Conservation (phyloP, 1,284 basidiomycete genomes). For the Wallemia hederae region DNA sequence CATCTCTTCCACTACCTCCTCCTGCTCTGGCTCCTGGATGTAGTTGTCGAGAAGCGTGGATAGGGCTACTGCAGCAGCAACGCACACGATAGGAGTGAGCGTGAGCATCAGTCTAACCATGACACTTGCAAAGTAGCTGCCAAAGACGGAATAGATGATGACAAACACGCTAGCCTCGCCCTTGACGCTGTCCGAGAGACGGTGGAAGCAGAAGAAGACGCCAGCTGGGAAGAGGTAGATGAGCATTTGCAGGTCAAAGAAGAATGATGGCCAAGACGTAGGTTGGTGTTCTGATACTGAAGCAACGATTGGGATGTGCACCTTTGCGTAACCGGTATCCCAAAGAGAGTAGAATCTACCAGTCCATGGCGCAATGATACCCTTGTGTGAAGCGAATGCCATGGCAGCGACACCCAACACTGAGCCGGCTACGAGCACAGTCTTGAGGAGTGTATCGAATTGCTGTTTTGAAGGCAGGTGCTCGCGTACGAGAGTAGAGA, state of each 20-base stretch:
- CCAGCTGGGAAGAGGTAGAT: slow-evolving; percentile 96
- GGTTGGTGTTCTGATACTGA: slow-evolving; percentile 99
- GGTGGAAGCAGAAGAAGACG: slow-evolving; percentile 70
- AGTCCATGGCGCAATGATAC: slow-evolving; percentile 95
- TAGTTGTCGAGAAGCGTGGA: slow-evolving; percentile 71
- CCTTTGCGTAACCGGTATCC: slow-evolving; percentile 97
- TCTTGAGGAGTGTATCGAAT: slow-evolving; percentile 52
- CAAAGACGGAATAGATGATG: slow-evolving; percentile 88
- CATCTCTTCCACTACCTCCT: neutral
- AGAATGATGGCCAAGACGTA: slow-evolving; percentile 97
- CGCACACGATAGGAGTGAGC: slow-evolving; percentile 70
- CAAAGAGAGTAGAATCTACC: slow-evolving; percentile 97
- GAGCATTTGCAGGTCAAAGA: slow-evolving; percentile 94
- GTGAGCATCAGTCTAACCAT: slow-evolving; percentile 88
- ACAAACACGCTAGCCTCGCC: slow-evolving; percentile 73
- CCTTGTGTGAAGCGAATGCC: slow-evolving; percentile 58
- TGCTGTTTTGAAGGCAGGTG: slow-evolving; percentile 65
- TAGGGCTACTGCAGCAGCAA: slow-evolving; percentile 65
- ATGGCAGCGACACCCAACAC: slow-evolving; percentile 43
- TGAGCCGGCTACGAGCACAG: slow-evolving; percentile 36
- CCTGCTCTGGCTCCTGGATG: slow-evolving; percentile 27
- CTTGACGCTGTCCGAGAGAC: slow-evolving; percentile 40
- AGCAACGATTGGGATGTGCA: slow-evolving; percentile 75
- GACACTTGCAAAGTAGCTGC: slow-evolving; percentile 94
- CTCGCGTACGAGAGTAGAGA: slow-evolving; percentile 60